A percentile compares a stretch with the other conserved stretches of the same genome.
Evolutionary conservation across 345 rosid genomes (phyloP).

Genomic region (Schrenkiella parvula): DNA sequence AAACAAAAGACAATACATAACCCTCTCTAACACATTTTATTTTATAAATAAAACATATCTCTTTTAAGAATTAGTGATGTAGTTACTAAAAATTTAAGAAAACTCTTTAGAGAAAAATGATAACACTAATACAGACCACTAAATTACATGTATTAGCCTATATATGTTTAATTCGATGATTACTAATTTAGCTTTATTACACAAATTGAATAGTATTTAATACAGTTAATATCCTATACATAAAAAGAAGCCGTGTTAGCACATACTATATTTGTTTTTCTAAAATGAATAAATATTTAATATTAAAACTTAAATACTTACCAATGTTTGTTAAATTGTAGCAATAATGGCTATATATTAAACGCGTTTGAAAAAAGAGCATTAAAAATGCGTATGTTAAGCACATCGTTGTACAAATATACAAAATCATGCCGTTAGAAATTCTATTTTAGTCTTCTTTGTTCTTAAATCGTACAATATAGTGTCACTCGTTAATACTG

Average conservation of each 20-base stretch:
- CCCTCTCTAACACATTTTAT: neutral
- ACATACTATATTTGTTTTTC: neutral
- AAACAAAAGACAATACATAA: neutral
- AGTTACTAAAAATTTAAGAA: neutral
- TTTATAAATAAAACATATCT: neutral
- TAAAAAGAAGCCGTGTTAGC: neutral
- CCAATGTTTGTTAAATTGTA: neutral
- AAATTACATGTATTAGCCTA: too few relatives aligned
- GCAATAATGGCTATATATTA: neutral
- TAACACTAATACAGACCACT: too few relatives aligned
- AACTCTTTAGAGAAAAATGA: too few relatives aligned
- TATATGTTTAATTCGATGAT: too few relatives aligned
- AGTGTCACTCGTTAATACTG: neutral
- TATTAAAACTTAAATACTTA: neutral
- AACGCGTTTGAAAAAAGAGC: neutral
- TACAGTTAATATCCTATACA: too few relatives aligned
- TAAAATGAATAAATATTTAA: neutral
- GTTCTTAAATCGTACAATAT: neutral
- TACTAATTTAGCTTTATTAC: too few relatives aligned
- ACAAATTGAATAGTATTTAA: too few relatives aligned
- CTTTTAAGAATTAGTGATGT: neutral
- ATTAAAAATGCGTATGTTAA: constrained; percentile 6
- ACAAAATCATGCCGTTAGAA: neutral
- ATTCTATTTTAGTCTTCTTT: neutral
- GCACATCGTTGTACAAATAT: neutral